A percentile compares a stretch with the other conserved stretches of the same genome.
These are phyloP conservation scores for Biscogniauxia mediterranea DNA, from an alignment of 2,329 filamentous ascomycete species.

Conservation along the genomic window DNA sequence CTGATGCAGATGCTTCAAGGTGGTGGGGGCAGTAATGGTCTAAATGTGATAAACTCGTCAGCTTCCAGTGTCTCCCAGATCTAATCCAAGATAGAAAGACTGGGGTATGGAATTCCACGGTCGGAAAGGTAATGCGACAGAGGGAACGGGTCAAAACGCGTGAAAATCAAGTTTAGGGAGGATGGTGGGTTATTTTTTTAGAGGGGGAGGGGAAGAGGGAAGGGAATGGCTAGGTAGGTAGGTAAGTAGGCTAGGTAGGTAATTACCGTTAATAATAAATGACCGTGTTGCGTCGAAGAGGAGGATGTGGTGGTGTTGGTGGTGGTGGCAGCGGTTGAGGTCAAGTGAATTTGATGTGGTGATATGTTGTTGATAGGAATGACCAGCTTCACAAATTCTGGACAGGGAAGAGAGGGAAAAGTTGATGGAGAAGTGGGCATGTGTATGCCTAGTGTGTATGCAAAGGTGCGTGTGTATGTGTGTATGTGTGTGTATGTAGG, in stretches of 20 bases:
- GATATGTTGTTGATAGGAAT: background rate
- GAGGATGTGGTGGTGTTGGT: too few relatives aligned
- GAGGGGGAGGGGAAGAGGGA: background rate
- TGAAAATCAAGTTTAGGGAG: background rate
- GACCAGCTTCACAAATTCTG: background rate
- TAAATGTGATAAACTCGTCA: background rate
- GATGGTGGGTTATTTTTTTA: background rate
- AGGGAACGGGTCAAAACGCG: background rate
- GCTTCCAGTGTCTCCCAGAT: background rate
- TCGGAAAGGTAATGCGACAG: background rate
- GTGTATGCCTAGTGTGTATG: constrained; percentile 1
- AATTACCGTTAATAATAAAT: background rate
- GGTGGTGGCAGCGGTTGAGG: too few relatives aligned
- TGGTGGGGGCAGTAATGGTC: background rate
- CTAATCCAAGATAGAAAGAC: background rate
- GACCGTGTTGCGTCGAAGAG: background rate
- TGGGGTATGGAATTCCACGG: background rate
- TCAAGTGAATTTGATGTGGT: too few relatives aligned
- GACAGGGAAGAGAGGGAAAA: constrained; percentile 3
- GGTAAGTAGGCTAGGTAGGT: too few relatives aligned
- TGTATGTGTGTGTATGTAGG: constrained; percentile 1
- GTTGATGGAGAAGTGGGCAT: constrained; percentile 12
- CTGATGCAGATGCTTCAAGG: background rate
- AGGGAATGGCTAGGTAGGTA: background rate
- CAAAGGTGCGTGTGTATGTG: constrained; percentile 6